Evolutionary conservation across 1,284 basidiomycete genomes (phyloP), one percentile per base, ranked within the genome.

Genomic region (Moesziomyces antarcticus): DNA sequence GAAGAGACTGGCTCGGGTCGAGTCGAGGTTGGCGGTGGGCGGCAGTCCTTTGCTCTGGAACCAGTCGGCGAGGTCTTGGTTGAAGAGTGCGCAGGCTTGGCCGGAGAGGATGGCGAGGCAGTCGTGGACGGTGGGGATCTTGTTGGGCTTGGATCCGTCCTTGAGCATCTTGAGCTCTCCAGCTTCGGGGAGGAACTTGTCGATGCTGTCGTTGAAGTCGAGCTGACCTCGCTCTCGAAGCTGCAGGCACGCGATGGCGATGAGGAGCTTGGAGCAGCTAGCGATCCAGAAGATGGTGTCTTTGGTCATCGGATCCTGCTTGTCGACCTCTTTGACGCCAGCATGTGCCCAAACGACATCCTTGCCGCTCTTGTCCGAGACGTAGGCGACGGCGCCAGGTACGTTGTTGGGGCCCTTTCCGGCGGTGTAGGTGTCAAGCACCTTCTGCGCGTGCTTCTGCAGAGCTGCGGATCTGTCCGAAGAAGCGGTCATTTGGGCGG

Each of bases 201-300:
- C 61, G 22, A 52, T 65, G 3, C 73, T 69, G 45, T 77, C 75
- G 51, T 84, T 75, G 18, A 82, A 56, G 21, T 65, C 49, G 27
- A 84, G 50, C 43, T 77, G 54, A 14, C 80, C 82, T 9, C 60
- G 63, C 47, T 84, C 83, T 3, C 76, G 73, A 7, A 83, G 66
- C 62, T 82, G 82, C 49, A 84, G 70, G 21, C 52, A 56, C n/a
- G 83, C 71, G 16, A 84, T 77, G 20, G 75, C 66, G 16, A 82
- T 83, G 54, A 84, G 65, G 33, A 82, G 64, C 75, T 84, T 85
- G 37, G 83, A 84, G 62, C 67, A 75, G 41, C 73, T 77, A 33
- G 66, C 75, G 20, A 82, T 76, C 72, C 75, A 77, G 42, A 72
- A 71, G 45, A 71, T 56, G 25, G 56, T 44, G 71, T 85, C 52